These are phyloP conservation scores for Papiliotrema flavescens DNA, from an alignment of 1,284 basidiomycete genomes.

Conservation along the genomic window DNA sequence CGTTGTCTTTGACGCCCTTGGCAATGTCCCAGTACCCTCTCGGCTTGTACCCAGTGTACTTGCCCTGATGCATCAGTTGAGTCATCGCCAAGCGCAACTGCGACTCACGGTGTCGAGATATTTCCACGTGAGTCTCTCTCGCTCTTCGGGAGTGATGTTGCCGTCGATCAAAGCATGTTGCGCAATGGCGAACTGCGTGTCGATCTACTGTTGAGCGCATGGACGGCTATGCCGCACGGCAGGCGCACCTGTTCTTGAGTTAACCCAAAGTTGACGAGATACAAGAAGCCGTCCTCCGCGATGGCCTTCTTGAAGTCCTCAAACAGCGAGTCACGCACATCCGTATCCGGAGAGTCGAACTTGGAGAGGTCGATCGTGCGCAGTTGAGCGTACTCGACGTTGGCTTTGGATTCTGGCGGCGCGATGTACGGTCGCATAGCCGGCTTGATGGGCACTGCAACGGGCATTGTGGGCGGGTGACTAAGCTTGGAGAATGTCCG, in stretches of 20 bases:
- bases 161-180: conserved; percentile 17
- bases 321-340: conserved; percentile 3
- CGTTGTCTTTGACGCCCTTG: conserved; percentile 18
- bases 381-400: conserved; percentile 20
- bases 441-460: not conserved
- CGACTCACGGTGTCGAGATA: conserved; percentile 15
- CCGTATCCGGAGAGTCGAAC: conserved; percentile 12
- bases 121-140: conserved; percentile 15
- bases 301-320: conserved; percentile 16
- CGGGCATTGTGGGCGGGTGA: not conserved
- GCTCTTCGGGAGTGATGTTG: conserved; percentile 16
- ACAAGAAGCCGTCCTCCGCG: conserved; percentile 24
- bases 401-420: conserved; percentile 21
- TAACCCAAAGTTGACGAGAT: conserved; percentile 22
- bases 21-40: conserved; percentile 19
- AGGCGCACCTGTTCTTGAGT: conserved; percentile 21
- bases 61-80: conserved; percentile 33
- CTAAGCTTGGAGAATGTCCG: too few relatives aligned
- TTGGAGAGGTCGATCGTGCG: conserved; percentile 18
- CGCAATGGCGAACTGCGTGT: conserved; percentile 21
- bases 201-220: conserved; percentile 3
- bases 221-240: not conserved
- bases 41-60: conserved; percentile 23
- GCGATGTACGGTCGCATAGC: not conserved
- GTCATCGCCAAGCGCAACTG: not conserved